Evolutionary conservation across 257 asterid genomes (phyloP).

Genomic region (Catharanthus roseus): DNA sequence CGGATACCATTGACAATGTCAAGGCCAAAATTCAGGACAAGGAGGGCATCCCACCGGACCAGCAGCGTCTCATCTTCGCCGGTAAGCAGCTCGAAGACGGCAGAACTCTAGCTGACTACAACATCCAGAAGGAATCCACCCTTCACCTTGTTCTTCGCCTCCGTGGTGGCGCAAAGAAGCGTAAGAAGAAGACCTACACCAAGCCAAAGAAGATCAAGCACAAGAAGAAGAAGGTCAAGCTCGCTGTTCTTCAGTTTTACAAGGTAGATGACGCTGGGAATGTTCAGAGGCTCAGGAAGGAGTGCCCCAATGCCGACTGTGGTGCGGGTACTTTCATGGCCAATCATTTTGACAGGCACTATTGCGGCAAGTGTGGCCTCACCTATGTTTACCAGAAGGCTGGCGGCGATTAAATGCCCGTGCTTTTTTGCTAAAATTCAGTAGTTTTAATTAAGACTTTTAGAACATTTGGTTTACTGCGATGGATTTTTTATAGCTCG

Average conservation of each 20-base stretch:
- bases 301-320: constrained; percentile 39
- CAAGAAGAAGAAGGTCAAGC: constrained; percentile 40
- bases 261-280: constrained; percentile 37
- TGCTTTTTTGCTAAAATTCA: background rate
- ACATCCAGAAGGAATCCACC: constrained; percentile 41
- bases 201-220: constrained; percentile 42
- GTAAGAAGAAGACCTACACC: constrained; percentile 43
- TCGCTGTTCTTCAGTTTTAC: constrained; percentile 31
- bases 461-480: background rate
- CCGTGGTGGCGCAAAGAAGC: constrained; percentile 40
- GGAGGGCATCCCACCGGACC: constrained; percentile 37
- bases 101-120: constrained; percentile 37
- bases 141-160: constrained; percentile 40
- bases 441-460: background rate
- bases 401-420: constrained; percentile 23
- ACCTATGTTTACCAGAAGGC: constrained; percentile 44
- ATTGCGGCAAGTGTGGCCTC: constrained; percentile 38
- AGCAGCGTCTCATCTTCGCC: constrained; percentile 33
- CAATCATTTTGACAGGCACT: constrained; percentile 37
- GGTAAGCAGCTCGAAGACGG: constrained; percentile 41
- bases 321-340: constrained; percentile 43
- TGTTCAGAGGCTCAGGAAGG: constrained; percentile 35
- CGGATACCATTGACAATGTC: constrained; percentile 36
- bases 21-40: constrained; percentile 36
- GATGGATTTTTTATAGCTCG: background rate